Base-by-base conservation (phyloP, 176 grass and related monocot genomes). In the Juncus effusus region DNA sequence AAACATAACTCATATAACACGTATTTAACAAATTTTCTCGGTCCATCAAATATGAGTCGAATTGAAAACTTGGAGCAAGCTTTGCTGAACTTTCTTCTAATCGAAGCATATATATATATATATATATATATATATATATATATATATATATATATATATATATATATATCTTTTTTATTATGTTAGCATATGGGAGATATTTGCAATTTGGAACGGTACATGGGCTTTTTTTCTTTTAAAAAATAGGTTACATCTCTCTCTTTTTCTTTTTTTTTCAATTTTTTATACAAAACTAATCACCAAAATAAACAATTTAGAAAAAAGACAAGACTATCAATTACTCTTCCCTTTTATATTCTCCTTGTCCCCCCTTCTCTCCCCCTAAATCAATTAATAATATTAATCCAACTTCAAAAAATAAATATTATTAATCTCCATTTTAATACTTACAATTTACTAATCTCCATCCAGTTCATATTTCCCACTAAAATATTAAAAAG, bases 401-500 rank as follows among this genome's bases (percentile, higher is more conserved):
- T 36, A 59, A 59, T 72, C 13, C 65, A 70, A 70, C 36, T 70
- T 70, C 49, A 56, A 3, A 55, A 70, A 56, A 69, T 66, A 40
- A 70, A 70, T 56, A 66, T 56, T 70, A 28, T 28, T 28, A 47
- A 47, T 9, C 44, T 1, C 9, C 9, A 6, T 47, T 47, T 47
- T 47, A 47, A 47, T 47, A 6, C 0, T 9, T 47, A 47, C 44
- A 47, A 47, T 47, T 47, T 47, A 47, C 1, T 44, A 60, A 53
- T 60, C 14, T 3, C 40, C 69, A 60, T 60, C 50, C 50, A 38
- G 51, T 64, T 64, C 12, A 64, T 35, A 16, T 51, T 62, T 54
- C 38, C 5, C 15, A 75, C 5, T 55, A 75, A 40, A 55, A 55
- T 64, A 75, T 64, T 62, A 11, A 40, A 16, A 80, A 82, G 55